Evolutionary conservation across 345 rosid genomes (phyloP).

Genomic region (Euphorbia lathyris): DNA sequence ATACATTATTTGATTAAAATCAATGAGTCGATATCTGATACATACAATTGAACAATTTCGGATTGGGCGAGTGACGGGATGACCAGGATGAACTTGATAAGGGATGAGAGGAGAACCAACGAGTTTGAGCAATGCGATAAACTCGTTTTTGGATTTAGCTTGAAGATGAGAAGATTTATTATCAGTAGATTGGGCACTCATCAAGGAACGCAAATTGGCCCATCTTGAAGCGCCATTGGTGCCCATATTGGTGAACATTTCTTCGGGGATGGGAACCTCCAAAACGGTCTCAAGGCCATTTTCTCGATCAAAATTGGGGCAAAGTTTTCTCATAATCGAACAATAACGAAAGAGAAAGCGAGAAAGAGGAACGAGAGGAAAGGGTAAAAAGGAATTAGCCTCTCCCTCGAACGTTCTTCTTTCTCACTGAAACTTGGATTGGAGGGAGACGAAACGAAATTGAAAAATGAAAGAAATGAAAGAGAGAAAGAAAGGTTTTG

Average conservation of each 20-base stretch:
- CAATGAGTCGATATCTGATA: background rate
- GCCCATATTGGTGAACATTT: conserved; percentile 69
- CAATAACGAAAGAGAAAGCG: conserved; percentile 11
- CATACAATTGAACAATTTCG: conserved; percentile 64
- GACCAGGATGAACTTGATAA: conserved; percentile 54
- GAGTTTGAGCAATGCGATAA: conserved; percentile 84
- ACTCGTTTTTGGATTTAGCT: conserved; percentile 70
- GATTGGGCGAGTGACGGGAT: conserved; percentile 42
- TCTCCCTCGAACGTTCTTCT: conserved; percentile 16
- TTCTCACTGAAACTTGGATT: conserved; percentile 2
- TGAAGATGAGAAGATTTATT: conserved; percentile 48
- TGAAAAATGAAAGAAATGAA: background rate
- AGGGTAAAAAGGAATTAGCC: conserved; percentile 14
- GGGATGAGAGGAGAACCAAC: conserved; percentile 92
- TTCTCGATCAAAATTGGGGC: conserved; percentile 61
- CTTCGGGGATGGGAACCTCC: conserved; percentile 78
- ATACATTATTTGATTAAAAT: too few species aligned
- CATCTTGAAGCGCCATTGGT: conserved; percentile 57
- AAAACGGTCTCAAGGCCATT: conserved; percentile 62
- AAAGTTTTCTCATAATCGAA: conserved; percentile 48
- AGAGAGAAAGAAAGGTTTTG: background rate
- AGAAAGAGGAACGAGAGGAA: conserved; percentile 8
- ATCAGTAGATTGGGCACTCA: conserved; percentile 51
- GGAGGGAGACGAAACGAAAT: background rate
- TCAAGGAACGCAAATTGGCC: conserved; percentile 69